Base-by-base conservation (phyloP, 2,329 filamentous ascomycete genomes). In the Lachnellula subtilissima region DNA sequence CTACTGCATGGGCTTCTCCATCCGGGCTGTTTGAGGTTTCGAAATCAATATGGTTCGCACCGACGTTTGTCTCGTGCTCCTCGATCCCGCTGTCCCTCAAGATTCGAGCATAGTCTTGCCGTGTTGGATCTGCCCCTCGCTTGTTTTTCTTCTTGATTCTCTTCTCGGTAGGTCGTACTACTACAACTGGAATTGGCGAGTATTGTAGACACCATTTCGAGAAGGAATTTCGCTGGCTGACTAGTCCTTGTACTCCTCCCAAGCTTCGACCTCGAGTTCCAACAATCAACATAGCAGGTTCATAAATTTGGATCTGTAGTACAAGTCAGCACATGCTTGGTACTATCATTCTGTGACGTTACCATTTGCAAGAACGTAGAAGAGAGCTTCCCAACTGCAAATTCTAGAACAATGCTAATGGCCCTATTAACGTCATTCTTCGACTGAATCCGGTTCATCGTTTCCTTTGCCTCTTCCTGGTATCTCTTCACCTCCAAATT, bases 131-230 rank as follows among this genome's bases (percentile, higher is more conserved):
- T 46, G 81, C 78, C 50, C 81, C 78, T 52, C 87, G 80, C 71
- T 89, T 89, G 63, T 77, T 78, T 70, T 88, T 88, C 71, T 87
- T 88, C 71, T 87, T 87, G 66, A 86, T 78, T 15, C 86, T 80
- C 72, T 88, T 88, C 17, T 82, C 81, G 8, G 82, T 83, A 19
- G 86, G 86, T 5, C 86, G 80, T 1, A 89, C 87, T 42, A 90
- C 87, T 49, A 89, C 87, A 14, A 89, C 86, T 1, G 87, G 87
- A 12, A 90, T 85, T 0, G 87, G 86, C 0, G 84, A 88, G 67
- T 88, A 85, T 66, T 89, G 87, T 17, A 89, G 74, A 66, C 86
- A 89, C 71, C 88, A 89, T 69, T 89, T 89, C 9, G 85, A 88
- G 22, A 89, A 85, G 3, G 84, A 87, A 46, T 70, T 71, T 39